phyloP scores from a whole-genome alignment of 2,329 filamentous ascomycete genomes.

The Gliomastix tumulicola region DNA sequence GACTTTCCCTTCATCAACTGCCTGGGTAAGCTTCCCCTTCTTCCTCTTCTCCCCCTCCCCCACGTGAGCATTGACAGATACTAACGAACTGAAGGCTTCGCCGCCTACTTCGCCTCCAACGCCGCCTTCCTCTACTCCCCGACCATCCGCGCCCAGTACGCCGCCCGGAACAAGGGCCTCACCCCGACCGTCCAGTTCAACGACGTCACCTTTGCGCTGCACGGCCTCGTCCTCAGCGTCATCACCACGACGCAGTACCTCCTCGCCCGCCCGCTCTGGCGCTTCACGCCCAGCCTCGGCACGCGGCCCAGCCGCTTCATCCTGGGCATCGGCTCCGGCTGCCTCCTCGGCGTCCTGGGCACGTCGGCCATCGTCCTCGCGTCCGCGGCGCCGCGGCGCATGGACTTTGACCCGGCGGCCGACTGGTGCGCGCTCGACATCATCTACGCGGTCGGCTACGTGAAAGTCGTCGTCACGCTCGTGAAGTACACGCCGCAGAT shows the following conservation, averaged over 20 bases:
- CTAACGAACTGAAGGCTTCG: too few relatives aligned
- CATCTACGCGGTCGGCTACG: slow-evolving; percentile 68
- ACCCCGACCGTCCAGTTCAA: slow-evolving; percentile 83
- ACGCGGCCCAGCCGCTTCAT: slow-evolving; percentile 55
- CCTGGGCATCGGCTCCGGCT: slow-evolving; percentile 63
- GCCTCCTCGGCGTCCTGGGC: slow-evolving; percentile 50
- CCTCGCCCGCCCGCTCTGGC: slow-evolving; percentile 66
- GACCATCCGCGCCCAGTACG: slow-evolving; percentile 74
- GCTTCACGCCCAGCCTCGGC: slow-evolving; percentile 55
- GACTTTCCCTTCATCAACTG: slow-evolving; percentile 78
- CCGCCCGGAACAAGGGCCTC: slow-evolving; percentile 65
- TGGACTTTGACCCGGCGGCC: slow-evolving; percentile 26
- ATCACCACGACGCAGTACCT: slow-evolving; percentile 76
- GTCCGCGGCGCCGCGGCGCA: slow-evolving; percentile 20
- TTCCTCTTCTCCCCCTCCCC: slow-evolving; percentile 3
- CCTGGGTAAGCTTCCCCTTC: slow-evolving; percentile 33
- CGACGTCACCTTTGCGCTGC: slow-evolving; percentile 80
- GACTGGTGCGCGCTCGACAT: slow-evolving; percentile 59
- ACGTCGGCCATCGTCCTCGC: slow-evolving; percentile 39
- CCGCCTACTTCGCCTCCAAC: slow-evolving; percentile 71
- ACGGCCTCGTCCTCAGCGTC: slow-evolving; percentile 67
- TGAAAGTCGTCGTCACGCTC: slow-evolving; percentile 82
- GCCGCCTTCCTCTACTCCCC: slow-evolving; percentile 71
- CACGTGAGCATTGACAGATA: too few relatives aligned
- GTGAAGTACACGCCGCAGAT: slow-evolving; percentile 92